Evolutionary conservation across 108 stramenopile genomes (phyloP).

Genomic region (Discostella pseudostelligera): DNA sequence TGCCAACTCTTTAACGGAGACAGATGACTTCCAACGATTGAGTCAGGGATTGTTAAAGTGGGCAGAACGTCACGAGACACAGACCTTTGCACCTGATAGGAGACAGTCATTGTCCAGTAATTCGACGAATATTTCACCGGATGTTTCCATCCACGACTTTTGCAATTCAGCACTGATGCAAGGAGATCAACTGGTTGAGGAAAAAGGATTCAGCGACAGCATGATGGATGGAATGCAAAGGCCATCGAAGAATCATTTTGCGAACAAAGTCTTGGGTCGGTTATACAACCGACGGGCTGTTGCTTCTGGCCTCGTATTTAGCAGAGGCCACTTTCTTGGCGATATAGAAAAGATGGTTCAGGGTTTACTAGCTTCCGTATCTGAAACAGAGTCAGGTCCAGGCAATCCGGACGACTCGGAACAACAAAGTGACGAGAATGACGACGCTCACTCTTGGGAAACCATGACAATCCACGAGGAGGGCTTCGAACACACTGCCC

Average conservation of each 20-base stretch:
- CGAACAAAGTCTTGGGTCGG: conserved; percentile 80
- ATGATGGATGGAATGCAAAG: conserved; percentile 36
- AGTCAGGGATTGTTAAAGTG: conserved; percentile 62
- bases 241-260: conserved; percentile 67
- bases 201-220: conserved; percentile 10
- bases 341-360: conserved; percentile 88
- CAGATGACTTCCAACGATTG: conserved; percentile 59
- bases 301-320: conserved; percentile 80
- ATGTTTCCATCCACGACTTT: conserved; percentile 39
- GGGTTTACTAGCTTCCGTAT: conserved; percentile 51
- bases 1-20: conserved; percentile 35
- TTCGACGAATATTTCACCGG: conserved; percentile 37
- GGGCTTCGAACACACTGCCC: conserved; percentile 51
- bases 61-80: conserved; percentile 60
- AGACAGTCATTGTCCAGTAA: conserved; percentile 19
- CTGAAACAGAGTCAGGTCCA: conserved; percentile 26
- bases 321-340: conserved; percentile 84
- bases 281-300: conserved; percentile 78
- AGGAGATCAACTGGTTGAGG: conserved; percentile 28
- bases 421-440: conserved; percentile 46
- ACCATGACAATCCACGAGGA: conserved; percentile 63
- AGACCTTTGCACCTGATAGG: conserved; percentile 13
- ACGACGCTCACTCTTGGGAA: conserved; percentile 33
- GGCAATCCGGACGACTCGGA: conserved; percentile 13
- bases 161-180: conserved; percentile 20